Evolutionary conservation across 1,284 basidiomycete species (phyloP), one percentile per base, ranked within the genome.

Genomic region (Peniophora sp.): DNA sequence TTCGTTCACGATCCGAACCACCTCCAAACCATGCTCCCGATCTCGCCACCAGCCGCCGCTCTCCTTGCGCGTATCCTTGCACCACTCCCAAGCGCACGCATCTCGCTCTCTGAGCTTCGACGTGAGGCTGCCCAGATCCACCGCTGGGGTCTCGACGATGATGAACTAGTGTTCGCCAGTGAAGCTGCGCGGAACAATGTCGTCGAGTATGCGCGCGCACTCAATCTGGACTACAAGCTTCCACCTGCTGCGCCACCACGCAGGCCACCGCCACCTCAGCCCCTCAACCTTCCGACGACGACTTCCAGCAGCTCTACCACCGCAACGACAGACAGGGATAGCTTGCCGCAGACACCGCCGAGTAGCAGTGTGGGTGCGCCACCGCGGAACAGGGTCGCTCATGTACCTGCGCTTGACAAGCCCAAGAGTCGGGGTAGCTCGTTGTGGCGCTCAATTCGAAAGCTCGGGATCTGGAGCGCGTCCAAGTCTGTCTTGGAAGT

Each of bases 181-280:
- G 44, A 45, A 1, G 19, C 44, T 9, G 44, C 44, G 20, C 44
- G 44, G 6, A 22, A n/a, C 9, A 45, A 16, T 10, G 20, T 45
- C 1, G 20, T 23, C 19, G 22, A 24, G 16, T 24, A 45, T 3
- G 44, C 17, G 14, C 16, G 14, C 9, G 14, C 23, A 10, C 19
- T 45, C n/a, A 25, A 25, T n/a, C 16, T 23, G 44, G 6, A n/a
- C 17, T 45, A 45, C 51, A 49, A 39, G 43, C 27, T n/a, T 45
- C 41, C 6, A 49, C 44, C 43, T 20, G 38, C 38, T 20, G 38
- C 16, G 38, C 19, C n/a, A 8, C 38, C 38, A 41, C 38, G 38
- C n/a, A 5, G 19, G 6, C 16, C 38, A 41, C 38, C 16, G 16
- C 38, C 19, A 6, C n/a, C 38, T 20, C n/a, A 17, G 38, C 38